Evolutionary conservation across 2,329 filamentous ascomycete genomes (phyloP).

Genomic region (Pyrenophora tritici-repentis): DNA sequence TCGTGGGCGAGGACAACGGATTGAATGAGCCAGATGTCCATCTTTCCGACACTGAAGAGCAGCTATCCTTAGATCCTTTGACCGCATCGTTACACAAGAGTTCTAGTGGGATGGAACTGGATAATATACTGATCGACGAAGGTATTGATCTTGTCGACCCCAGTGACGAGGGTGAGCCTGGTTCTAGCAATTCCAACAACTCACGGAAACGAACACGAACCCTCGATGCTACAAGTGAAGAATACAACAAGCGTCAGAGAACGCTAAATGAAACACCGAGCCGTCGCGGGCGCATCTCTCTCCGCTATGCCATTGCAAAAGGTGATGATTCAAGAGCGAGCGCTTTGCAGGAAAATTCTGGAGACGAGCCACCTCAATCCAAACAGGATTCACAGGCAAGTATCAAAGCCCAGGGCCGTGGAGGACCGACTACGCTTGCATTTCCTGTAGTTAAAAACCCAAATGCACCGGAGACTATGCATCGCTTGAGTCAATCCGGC

Average conservation of each 20-base stretch:
- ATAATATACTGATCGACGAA: constrained; percentile 24
- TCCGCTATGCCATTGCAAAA: constrained; percentile 12
- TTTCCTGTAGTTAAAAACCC: constrained; percentile 81
- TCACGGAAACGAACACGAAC: constrained; percentile 31
- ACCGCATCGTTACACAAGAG: constrained; percentile 31
- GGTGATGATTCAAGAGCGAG: neutral
- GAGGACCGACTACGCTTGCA: constrained; percentile 56
- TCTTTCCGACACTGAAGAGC: constrained; percentile 27
- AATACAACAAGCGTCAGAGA: constrained; percentile 21
- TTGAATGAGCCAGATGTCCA: constrained; percentile 33
- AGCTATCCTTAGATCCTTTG: constrained; percentile 37
- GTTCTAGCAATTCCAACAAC: constrained; percentile 3
- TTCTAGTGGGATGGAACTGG: constrained; percentile 3
- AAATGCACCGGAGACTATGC: constrained; percentile 65
- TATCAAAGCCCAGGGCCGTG: constrained; percentile 44
- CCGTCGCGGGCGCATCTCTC: constrained; percentile 14
- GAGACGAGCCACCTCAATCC: constrained; percentile 16
- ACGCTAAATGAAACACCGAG: constrained; percentile 13
- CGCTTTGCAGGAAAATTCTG: constrained; percentile 2
- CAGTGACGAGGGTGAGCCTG: constrained; percentile 17
- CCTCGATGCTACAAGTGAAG: constrained; percentile 11
- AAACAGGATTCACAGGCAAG: constrained; percentile 48
- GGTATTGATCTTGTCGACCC: constrained; percentile 25
- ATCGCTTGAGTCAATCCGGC: constrained; percentile 69
- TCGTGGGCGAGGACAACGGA: constrained; percentile 22